Evolutionary conservation across 176 grass and related monocot genomes (phyloP).

Genomic region (Stipa capillata): DNA sequence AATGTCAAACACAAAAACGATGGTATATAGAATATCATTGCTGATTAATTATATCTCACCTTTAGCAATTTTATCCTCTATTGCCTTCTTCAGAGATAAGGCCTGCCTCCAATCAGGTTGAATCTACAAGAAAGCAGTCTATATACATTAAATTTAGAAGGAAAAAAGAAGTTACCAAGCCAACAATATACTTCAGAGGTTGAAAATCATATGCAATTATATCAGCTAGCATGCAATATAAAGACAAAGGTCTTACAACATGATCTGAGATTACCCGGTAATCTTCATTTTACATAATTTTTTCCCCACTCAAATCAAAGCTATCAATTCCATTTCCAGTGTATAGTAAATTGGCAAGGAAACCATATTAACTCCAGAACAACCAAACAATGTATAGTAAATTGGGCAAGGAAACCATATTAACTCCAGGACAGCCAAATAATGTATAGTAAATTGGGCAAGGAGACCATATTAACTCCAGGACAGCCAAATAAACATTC

Average conservation of each 20-base stretch:
- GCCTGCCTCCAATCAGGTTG: slow-evolving; percentile 92
- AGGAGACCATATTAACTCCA: no score
- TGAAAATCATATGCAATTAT: background rate
- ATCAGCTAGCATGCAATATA: background rate
- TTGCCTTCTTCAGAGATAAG: slow-evolving; percentile 65
- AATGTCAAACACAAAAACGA: no score
- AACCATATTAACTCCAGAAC: no score
- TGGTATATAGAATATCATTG: background rate
- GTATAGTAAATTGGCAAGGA: no score
- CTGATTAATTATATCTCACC: slow-evolving; percentile 22
- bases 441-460: no score
- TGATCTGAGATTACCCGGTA: no score
- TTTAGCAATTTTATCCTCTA: slow-evolving; percentile 96
- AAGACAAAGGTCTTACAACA: no score
- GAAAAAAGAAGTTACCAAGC: background rate
- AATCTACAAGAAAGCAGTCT: slow-evolving; percentile 42
- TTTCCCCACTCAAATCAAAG: background rate
- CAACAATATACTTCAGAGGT: background rate
- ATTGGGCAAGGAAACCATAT: no score
- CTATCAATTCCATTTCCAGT: slow-evolving; percentile 22
- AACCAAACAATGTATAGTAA: no score
- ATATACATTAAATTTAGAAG: background rate
- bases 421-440: no score
- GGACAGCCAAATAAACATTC: background rate
- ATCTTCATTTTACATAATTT: background rate